Conservation (phyloP, 495 filamentous ascomycete species). For the Podospora pseudoanserina region DNA sequence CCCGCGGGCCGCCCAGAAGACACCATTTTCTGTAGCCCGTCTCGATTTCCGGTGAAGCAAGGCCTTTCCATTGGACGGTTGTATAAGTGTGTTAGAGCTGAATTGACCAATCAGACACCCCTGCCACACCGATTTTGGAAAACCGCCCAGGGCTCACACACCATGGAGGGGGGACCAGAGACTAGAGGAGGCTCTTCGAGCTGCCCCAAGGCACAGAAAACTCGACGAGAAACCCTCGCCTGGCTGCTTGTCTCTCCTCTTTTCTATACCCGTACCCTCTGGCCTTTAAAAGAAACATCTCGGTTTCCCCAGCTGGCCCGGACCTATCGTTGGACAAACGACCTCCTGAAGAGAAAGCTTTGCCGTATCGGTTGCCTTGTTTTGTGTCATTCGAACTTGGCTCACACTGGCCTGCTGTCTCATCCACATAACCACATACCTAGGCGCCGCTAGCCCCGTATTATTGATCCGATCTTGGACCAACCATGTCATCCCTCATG, state of each 20-base stretch:
- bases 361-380: slow-evolving; percentile 20
- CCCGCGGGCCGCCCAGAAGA: background rate
- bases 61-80: slow-evolving; percentile 8
- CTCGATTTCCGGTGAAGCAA: slow-evolving; percentile 13
- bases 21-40: slow-evolving; percentile 10
- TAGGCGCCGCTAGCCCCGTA: slow-evolving; percentile 13
- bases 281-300: slow-evolving; percentile 11
- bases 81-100: background rate
- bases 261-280: slow-evolving; percentile 1
- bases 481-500: slow-evolving; percentile 22
- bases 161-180: slow-evolving; percentile 4
- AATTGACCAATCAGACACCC: slow-evolving; percentile 22
- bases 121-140: slow-evolving; percentile 12
- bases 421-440: slow-evolving; percentile 18
- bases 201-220: slow-evolving; percentile 16
- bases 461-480: slow-evolving; percentile 12
- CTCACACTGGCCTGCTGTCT: slow-evolving; percentile 16
- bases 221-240: slow-evolving; percentile 2
- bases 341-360: slow-evolving; percentile 9
- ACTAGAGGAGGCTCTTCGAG: slow-evolving; percentile 15
- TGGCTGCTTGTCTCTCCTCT: slow-evolving; percentile 13
- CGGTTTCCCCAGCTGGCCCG: slow-evolving; percentile 10
- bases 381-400: slow-evolving; percentile 14
- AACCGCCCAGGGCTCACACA: background rate
- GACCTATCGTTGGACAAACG: slow-evolving; percentile 14